Conservation (phyloP, 2,329 filamentous ascomycete species). For the Botrytis medusae region DNA sequence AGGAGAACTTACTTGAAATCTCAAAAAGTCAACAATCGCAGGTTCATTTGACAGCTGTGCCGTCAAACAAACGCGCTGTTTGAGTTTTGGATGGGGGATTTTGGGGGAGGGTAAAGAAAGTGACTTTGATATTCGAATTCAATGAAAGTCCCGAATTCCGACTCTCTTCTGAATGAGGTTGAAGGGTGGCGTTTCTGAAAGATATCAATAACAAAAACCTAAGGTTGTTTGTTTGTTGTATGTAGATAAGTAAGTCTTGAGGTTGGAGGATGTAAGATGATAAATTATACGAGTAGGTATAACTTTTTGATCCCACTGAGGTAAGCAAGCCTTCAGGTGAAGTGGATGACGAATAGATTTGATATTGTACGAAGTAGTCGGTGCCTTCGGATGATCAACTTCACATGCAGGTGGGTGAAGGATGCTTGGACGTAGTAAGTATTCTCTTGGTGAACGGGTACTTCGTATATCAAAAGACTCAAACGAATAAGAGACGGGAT, state of each 20-base stretch:
- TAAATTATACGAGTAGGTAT: neutral
- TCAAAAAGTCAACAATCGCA: conserved; percentile 56
- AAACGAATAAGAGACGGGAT: neutral
- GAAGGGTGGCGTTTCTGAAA: neutral
- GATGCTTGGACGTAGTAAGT: neutral
- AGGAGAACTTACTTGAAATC: conserved; percentile 28
- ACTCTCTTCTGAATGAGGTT: neutral
- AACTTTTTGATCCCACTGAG: neutral
- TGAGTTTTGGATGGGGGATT: conserved; percentile 33
- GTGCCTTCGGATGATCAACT: conserved; percentile 23
- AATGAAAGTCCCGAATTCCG: neutral
- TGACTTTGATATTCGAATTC: conserved; percentile 2
- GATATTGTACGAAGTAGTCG: neutral
- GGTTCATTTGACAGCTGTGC: conserved; percentile 97
- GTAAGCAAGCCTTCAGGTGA: neutral
- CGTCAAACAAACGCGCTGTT: conserved; percentile 89
- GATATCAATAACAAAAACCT: neutral
- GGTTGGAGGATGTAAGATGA: neutral
- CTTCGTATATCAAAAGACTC: neutral
- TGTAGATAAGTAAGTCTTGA: neutral
- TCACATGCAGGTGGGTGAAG: conserved; percentile 5
- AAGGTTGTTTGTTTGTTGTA: neutral
- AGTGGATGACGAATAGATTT: conserved; percentile 18
- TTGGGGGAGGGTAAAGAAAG: conserved; percentile 19
- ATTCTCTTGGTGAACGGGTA: neutral